Percentiles rank a stretch among this genome's conserved stretches.
These are phyloP conservation scores for Annulohypoxylon nitens DNA, from an alignment of 495 filamentous ascomycete genomes.

Conservation along the genomic window DNA sequence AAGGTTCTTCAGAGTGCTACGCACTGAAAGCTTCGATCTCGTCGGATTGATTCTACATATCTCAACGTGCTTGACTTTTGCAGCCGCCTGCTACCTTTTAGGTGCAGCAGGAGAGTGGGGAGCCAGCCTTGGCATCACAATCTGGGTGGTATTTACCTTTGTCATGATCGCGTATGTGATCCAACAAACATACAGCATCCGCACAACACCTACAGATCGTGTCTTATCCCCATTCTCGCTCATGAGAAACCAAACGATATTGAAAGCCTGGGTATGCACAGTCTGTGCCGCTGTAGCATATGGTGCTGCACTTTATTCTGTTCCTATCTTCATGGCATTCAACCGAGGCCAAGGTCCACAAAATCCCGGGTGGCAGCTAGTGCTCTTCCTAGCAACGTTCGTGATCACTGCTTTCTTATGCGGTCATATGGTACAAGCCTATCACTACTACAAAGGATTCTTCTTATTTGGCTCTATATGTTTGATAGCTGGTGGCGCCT, in stretches of 20 bases:
- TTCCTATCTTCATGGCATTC: conserved; percentile 66
- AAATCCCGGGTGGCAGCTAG: conserved; percentile 57
- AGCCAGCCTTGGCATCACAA: conserved; percentile 23
- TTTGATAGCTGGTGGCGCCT: conserved; percentile 61
- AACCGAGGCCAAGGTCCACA: conserved; percentile 53
- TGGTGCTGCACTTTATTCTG: conserved; percentile 64
- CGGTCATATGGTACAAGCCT: conserved; percentile 63
- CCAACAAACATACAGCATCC: conserved; percentile 56
- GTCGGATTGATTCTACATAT: conserved; percentile 47
- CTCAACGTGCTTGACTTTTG: conserved; percentile 33
- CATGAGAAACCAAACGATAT: conserved; percentile 31
- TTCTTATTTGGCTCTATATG: conserved; percentile 65
- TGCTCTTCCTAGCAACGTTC: conserved; percentile 45
- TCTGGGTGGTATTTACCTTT: conserved; percentile 41
- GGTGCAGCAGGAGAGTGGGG: conserved; percentile 62
- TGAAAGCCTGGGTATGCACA: conserved; percentile 40
- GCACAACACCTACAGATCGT: conserved; percentile 60
- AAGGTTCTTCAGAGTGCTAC: conserved; percentile 45
- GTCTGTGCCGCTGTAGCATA: conserved; percentile 46
- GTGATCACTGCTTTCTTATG: conserved; percentile 40
- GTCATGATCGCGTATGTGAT: conserved; percentile 34
- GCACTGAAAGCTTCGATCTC: conserved; percentile 58
- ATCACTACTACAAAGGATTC: conserved; percentile 69
- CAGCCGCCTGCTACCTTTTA: conserved; percentile 33
- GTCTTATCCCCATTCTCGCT: conserved; percentile 65